These are phyloP conservation scores for Naganishia sp. DNA, from an alignment of 1,284 basidiomycete genomes.

Conservation along the genomic window DNA sequence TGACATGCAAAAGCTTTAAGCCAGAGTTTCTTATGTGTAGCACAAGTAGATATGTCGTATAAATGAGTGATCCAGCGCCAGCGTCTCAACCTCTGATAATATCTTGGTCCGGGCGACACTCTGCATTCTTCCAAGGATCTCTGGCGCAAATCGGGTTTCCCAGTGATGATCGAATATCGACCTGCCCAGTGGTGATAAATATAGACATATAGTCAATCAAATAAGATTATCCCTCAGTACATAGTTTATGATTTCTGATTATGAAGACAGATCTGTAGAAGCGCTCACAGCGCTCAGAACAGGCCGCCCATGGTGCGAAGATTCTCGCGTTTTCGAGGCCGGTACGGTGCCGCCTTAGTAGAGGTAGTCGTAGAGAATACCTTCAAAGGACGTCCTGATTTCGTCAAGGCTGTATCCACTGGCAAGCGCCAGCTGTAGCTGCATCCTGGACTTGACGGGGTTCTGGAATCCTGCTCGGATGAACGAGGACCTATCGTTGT, in stretches of 20 bases:
- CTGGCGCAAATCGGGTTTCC: not conserved
- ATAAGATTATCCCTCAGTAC: not conserved
- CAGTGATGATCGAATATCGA: too few species aligned
- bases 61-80: too few species aligned
- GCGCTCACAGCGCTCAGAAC: not conserved
- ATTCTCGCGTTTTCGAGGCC: not conserved
- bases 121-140: too few species aligned
- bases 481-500: conserved; percentile 25
- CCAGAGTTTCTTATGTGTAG: not conserved
- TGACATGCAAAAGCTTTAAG: conserved; percentile 44
- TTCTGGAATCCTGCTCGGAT: conserved; percentile 32
- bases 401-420: conserved; percentile 21
- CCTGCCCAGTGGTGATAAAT: not conserved
- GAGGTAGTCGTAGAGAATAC: conserved; percentile 25
- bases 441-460: conserved; percentile 30
- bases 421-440: conserved; percentile 28
- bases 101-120: too few species aligned
- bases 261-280: conserved; percentile 1
- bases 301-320: not conserved
- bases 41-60: too few species aligned
- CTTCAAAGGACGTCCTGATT: conserved; percentile 27
- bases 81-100: too few species aligned
- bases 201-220: not conserved
- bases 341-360: not conserved
- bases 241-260: conserved; percentile 6